phyloP scores from a whole-genome alignment of 257 asterid genomes.

The Solanum sitiens region DNA sequence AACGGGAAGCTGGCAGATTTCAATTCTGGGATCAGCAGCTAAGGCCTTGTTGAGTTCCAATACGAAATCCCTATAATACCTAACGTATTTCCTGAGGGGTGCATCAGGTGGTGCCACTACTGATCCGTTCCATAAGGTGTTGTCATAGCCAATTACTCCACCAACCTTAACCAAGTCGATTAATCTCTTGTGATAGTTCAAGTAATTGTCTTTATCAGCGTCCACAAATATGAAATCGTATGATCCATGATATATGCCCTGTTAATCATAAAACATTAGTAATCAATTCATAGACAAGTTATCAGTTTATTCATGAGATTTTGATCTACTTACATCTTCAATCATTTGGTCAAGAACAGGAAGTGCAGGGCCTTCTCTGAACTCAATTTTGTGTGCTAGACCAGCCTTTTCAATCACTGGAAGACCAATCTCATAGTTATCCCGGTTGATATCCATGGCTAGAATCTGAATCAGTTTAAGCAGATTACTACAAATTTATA shows the following conservation, averaged over 20 bases:
- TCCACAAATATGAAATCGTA: constrained; percentile 61
- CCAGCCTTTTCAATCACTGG: constrained; percentile 43
- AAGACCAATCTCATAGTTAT: constrained; percentile 40
- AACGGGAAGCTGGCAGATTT: constrained; percentile 43
- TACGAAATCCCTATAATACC: constrained; percentile 13
- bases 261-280: not conserved
- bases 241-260: constrained; percentile 46
- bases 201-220: constrained; percentile 57
- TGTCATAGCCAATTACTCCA: constrained; percentile 54
- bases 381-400: constrained; percentile 38
- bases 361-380: constrained; percentile 12
- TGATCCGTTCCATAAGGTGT: constrained; percentile 51
- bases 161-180: constrained; percentile 43
- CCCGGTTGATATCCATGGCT: constrained; percentile 45
- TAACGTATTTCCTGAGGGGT: constrained; percentile 21
- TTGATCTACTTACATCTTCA: not conserved
- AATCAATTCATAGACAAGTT: no score
- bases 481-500: not conserved
- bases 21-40: constrained; percentile 40
- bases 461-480: constrained; percentile 14
- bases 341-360: constrained; percentile 12
- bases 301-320: no score
- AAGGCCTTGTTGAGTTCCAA: constrained; percentile 33
- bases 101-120: constrained; percentile 33
- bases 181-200: constrained; percentile 42